These are phyloP conservation scores for Monascus ruber DNA, from an alignment of 2,329 filamentous ascomycete genomes.

Conservation along the genomic window DNA sequence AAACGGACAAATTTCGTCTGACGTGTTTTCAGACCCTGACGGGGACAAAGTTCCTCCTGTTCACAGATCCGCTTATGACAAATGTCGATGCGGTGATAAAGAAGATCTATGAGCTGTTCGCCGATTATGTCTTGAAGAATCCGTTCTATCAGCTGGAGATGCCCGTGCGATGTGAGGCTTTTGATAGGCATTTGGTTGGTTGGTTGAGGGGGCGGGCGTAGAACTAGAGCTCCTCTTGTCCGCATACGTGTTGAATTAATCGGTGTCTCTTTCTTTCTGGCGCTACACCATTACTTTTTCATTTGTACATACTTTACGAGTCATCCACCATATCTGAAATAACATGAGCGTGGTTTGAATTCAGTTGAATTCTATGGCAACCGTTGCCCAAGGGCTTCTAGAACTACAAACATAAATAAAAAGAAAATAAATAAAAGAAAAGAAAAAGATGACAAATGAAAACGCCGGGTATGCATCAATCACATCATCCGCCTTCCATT, in stretches of 20 bases:
- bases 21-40: conserved; percentile 94
- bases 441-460: no score
- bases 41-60: conserved; percentile 88
- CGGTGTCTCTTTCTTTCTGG: background rate
- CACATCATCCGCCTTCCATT: conserved; percentile 19
- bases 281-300: background rate
- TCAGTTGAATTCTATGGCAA: no score
- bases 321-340: no score
- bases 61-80: conserved; percentile 76
- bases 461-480: conserved; percentile 27
- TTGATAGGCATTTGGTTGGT: conserved; percentile 72
- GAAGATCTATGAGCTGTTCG: conserved; percentile 86
- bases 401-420: conserved; percentile 9
- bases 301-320: background rate
- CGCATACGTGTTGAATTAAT: conserved; percentile 4
- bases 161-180: conserved; percentile 90
- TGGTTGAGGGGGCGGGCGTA: conserved; percentile 58
- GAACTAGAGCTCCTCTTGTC: conserved; percentile 4
- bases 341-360: no score
- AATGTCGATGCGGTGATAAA: conserved; percentile 76
- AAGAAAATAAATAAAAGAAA: conserved; percentile 7
- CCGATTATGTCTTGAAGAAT: conserved; percentile 99
- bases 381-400: conserved; percentile 2
- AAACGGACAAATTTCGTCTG: conserved; percentile 86
- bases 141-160: conserved; percentile 98